These are phyloP conservation scores for Corynespora cassiicola DNA, from an alignment of 2,329 filamentous ascomycete genomes.

Conservation along the genomic window DNA sequence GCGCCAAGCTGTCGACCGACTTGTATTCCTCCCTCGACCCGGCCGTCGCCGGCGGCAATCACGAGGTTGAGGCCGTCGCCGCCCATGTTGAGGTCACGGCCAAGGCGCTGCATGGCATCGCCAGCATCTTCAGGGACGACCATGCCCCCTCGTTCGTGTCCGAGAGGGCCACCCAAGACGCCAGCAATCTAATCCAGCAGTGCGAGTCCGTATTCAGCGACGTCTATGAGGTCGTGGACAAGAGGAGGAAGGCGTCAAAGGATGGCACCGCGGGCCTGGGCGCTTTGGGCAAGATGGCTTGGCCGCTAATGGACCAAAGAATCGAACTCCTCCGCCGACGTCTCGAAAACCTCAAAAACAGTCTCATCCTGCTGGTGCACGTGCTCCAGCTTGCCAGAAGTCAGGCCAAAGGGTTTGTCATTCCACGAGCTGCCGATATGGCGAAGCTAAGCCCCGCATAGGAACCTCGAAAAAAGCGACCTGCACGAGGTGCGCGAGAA, in stretches of 20 bases:
- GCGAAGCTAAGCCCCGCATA: conserved; percentile 9
- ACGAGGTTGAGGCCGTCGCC: conserved; percentile 33
- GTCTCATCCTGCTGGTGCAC: conserved; percentile 30
- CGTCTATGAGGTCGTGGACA: conserved; percentile 28
- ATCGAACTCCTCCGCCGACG: conserved; percentile 28
- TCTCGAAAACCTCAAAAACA: conserved; percentile 35
- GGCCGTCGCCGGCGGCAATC: conserved; percentile 30
- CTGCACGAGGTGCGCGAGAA: conserved; percentile 29
- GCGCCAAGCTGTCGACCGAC: conserved; percentile 27
- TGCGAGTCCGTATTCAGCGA: conserved; percentile 33
- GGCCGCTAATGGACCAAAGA: conserved; percentile 32
- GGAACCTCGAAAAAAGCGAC: conserved; percentile 19
- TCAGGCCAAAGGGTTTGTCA: conserved; percentile 23
- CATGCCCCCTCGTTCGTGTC: conserved; percentile 20
- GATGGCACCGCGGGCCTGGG: conserved; percentile 22
- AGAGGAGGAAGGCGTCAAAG: conserved; percentile 19
- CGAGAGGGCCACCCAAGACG: conserved; percentile 28
- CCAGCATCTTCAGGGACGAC: conserved; percentile 23
- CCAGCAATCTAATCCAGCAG: conserved; percentile 26
- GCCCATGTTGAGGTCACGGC: conserved; percentile 32
- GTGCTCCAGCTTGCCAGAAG: conserved; percentile 33
- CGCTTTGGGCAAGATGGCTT: conserved; percentile 24
- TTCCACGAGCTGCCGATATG: neutral
- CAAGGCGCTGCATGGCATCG: conserved; percentile 29
- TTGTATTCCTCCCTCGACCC: conserved; percentile 31